Base-by-base conservation (phyloP, 768 basidiomycete genomes). In the Collybiopsis confluens region DNA sequence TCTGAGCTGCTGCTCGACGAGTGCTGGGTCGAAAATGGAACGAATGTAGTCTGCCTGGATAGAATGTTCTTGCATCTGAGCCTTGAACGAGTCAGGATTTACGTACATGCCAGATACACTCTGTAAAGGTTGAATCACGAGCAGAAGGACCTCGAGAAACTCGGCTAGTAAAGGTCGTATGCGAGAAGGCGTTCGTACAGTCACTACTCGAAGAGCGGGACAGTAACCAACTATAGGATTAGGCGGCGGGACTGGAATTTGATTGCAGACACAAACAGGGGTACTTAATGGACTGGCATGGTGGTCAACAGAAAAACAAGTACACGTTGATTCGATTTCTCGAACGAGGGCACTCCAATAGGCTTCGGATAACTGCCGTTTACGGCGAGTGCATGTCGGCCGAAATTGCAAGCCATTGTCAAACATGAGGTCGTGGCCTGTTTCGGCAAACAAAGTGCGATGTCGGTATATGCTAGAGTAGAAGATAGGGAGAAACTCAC, bases 351-450 rank as follows among this genome's bases (percentile, higher is more conserved):
- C 87, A 38, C 74, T 73, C 94, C 94, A 98, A 65, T 96, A 98
- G 55, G 79, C 82, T 58, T 93, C 90, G 0, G 85, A 78, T 35
- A 82, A 73, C 45, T 85, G 82, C 66, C 72, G 73, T 66, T 92
- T 92, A 54, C 85, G 81, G 37, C 85, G 81, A 58, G 82, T 82
- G n/a, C 80, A 77, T 1, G 85, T 85, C 10, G 89, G 88, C 40
- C 88, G 80, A 68, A 92, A 92, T 66, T 92, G 90, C 13, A 92
- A 73, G 15, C 85, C 85, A 16, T 89, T 79, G 58, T 96, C 93
- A 59, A 95, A 94, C 59, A 95, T 80, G 56, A 95, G 77, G 69
- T 95, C 92, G 61, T 96, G 92, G 30, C 90, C 90, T 92, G 62
- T n/a, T n/a, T n/a, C n/a, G n/a, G n/a, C n/a, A n/a, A n/a, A n/a